phyloP scores from a whole-genome alignment of 1,284 basidiomycete species.

The Ganoderma meredithae region DNA sequence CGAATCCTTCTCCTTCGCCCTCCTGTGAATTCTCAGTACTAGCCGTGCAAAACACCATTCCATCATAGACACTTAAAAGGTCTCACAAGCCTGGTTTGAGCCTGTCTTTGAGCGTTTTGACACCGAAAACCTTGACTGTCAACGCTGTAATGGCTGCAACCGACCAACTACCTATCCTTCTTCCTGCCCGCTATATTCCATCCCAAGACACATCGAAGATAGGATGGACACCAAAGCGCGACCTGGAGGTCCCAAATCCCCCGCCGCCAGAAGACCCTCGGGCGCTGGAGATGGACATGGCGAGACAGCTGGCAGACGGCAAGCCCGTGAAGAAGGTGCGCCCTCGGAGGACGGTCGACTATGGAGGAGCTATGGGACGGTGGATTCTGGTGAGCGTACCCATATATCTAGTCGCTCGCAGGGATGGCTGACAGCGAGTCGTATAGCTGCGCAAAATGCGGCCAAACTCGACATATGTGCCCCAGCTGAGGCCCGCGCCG shows the following conservation, averaged over 20 bases:
- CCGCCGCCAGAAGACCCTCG: slow-evolving; percentile 29
- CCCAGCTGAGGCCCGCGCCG: slow-evolving; percentile 81
- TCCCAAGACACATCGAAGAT: slow-evolving; percentile 16
- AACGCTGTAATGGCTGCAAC: slow-evolving; percentile 7
- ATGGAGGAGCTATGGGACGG: slow-evolving; percentile 86
- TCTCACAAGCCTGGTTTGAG: neutral
- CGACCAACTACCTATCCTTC: slow-evolving; percentile 17
- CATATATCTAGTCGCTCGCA: neutral
- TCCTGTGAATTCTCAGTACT: neutral
- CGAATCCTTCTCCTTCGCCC: neutral
- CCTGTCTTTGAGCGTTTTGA: neutral
- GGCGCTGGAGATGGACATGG: slow-evolving; percentile 74
- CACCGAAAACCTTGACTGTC: neutral
- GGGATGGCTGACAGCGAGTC: neutral
- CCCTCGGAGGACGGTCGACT: slow-evolving; percentile 94
- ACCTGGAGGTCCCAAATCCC: slow-evolving; percentile 25
- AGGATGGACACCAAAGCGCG: slow-evolving; percentile 29
- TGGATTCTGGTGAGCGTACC: slow-evolving; percentile 76
- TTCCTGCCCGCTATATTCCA: slow-evolving; percentile 19
- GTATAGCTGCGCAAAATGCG: slow-evolving; percentile 76
- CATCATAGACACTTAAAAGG: neutral
- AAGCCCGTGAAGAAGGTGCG: slow-evolving; percentile 89
- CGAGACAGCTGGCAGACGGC: slow-evolving; percentile 71
- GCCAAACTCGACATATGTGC: slow-evolving; percentile 75
- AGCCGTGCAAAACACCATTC: neutral